Evolutionary conservation across 495 filamentous ascomycete species (phyloP), one percentile per base, ranked within the genome.

Genomic region (Astrothelium macrocarpum): DNA sequence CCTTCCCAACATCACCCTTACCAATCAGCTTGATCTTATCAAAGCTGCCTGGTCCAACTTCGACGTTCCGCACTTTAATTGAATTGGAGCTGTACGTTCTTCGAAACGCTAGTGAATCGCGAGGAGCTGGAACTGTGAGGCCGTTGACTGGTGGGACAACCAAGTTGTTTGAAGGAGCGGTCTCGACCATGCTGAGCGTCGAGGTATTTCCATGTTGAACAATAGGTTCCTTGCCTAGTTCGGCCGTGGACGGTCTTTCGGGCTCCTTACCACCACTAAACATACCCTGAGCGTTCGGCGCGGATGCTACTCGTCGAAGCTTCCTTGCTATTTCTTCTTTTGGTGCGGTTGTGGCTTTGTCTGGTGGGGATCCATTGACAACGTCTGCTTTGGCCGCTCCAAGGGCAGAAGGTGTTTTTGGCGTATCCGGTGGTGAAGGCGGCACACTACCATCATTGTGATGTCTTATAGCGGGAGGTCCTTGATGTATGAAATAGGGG

Each of bases 1-100:
- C 94, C 78, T 98, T 98, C 32, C 94, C 94, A 29, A 98, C 94
- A 76, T 98, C 94, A 65, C 94, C 94, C 78, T 98, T 98, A 20
- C 94, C 94, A 73, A 98, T 95, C 75, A 98, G 79, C 72, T 97
- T 97, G 77, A 98, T 96, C 84, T 98, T 98, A 77, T 98, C 94
- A 72, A 98, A 98, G 70, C 94, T 98, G 64, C 87, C 81, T 7
- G 94, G 94, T 0, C 93, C 90, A 36, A 98, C 94, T 77, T 98
- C 94, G 59, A 98, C 94, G 74, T 96, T 89, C 68, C 93, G 84
- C 64, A 98, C 89, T 75, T 97, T 97, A 79, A 98, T 98, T 45
- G 94, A 97, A 71, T 97, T 98, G 62, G 94, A 96, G 76, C 94
- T 97, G 75, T 98, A 98, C 2, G 94, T 98, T 70, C 94, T 84